Conservation (phyloP, 192 early-diverging fungal species). For the Umbelopsis vinacea region DNA sequence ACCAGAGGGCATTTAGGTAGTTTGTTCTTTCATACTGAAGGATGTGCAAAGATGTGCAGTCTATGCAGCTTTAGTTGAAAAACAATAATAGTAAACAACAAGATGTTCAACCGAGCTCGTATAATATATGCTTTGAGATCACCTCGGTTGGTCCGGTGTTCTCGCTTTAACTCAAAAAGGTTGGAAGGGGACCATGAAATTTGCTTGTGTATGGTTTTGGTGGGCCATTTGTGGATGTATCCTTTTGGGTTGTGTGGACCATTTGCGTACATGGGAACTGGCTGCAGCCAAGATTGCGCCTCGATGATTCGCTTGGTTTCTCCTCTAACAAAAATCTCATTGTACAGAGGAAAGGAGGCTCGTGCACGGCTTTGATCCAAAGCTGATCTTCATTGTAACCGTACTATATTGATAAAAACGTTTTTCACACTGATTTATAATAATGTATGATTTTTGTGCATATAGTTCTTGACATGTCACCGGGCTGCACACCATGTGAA, state of each 20-base stretch:
- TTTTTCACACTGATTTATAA: neutral
- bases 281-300: neutral
- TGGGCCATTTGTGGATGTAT: neutral
- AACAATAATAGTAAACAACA: no score
- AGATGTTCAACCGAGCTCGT: no score
- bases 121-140: no score
- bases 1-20: no score
- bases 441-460: neutral
- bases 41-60: no score
- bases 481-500: constrained; percentile 19
- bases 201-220: neutral
- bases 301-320: constrained; percentile 21
- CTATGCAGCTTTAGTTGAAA: no score
- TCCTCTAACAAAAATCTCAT: neutral
- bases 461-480: constrained; percentile 14
- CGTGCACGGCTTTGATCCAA: neutral
- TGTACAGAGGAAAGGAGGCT: neutral
- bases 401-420: neutral
- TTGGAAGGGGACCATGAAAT: constrained; percentile 3
- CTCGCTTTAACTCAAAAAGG: neutral
- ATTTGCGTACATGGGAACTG: neutral
- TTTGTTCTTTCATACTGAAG: no score
- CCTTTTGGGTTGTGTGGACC: no score
- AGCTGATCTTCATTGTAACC: neutral
- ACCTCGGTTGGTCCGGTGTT: neutral